Base-by-base conservation (phyloP, 257 asterid species). In the Agastache rugosa region DNA sequence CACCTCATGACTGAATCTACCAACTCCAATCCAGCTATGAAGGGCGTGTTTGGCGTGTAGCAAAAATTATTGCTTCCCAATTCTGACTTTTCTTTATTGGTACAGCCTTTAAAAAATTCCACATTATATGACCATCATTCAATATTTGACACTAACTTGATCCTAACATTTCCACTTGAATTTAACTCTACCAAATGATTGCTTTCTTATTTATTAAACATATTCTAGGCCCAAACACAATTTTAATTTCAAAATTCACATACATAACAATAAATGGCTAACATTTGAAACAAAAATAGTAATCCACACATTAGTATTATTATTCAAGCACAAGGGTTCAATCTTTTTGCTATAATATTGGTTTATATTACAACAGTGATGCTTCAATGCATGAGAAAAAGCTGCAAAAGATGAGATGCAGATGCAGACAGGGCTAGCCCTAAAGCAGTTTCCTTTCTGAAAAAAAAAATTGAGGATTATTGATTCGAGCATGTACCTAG, bases 341-440 rank as follows among this genome's bases (percentile, higher is more conserved):
- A 47, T 16, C 27, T 47, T 66, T 66, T 16, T 27, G 61, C n/a
- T 67, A 68, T 10, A 50, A 17, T 9, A 79, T 48, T 31, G 58
- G 62, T 77, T 47, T 64, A 63, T 63, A 65, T 62, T 47, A 79
- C 78, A 83, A 68, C 47, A 79, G 39, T 45, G 67, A 50, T 41
- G 67, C 47, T 63, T 48, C 25, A 37, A 54, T 20, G 59, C 73
- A 55, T 35, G 76, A 37, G 50, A 72, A 31, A 66, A 39, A 55
- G 74, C 76, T 74, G 70, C 80, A 56, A 78, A 31, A 54, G 48
- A 71, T 35, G 58, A 63, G 63, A 74, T 58, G 54, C 11, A 41
- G 51, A 25, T 44, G 39, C 16, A 73, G 39, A 50, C 9, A 34
- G 41, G 63, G 48, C 71, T 15, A 69, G 41, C 80, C 76, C 73